Evolutionary conservation across 179 eudicot species (phyloP), one percentile per base, ranked within the genome.

Genomic region (Heliamphora pulchella): DNA sequence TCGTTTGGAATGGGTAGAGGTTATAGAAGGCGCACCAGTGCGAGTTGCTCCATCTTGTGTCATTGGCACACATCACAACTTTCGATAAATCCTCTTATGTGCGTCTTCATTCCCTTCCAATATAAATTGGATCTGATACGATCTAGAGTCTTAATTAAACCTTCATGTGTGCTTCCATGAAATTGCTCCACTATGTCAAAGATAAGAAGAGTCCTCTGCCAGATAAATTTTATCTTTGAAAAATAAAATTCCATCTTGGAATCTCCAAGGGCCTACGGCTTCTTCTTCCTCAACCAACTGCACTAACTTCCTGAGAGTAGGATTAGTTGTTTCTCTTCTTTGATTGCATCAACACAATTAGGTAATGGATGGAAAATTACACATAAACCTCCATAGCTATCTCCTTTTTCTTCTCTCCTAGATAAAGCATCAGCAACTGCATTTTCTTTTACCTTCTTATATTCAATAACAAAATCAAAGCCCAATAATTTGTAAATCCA

Each of bases 401-500:
- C n/a, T 14, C 63, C 5, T 59, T 4, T 59, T 13, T 50, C 58
- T 44, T 22, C 73, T 66, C 17, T 5, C 7, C 43, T 46, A 11
- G 80, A 78, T n/a, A 78, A 15, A 0, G 73, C 43, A 63, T 78
- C 80, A 15, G 73, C 57, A 0, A 47, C 80, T 59, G 3, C 17
- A n/a, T 77, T 77, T 8, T 65, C 71, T 3, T 10, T 5, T 1
- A 58, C 71, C 14, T 2, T 44, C 10, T 20, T 7, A 11, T 77
- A 43, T 47, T 61, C 17, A 39, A 63, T 77, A 5, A n/a, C 41
- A 48, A 77, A 77, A n/a, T 77, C 71, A 48, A 13, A 77, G 10
- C 72, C 57, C 39, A 43, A 7, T n/a, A 77, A n/a, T 51, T 77
- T 77, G 9, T 39, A 11, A 20, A 77, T 1, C 70, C 71, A 77